Evolutionary conservation across 2,329 filamentous ascomycete genomes (phyloP).

Genomic region (Cladosporium sp.): DNA sequence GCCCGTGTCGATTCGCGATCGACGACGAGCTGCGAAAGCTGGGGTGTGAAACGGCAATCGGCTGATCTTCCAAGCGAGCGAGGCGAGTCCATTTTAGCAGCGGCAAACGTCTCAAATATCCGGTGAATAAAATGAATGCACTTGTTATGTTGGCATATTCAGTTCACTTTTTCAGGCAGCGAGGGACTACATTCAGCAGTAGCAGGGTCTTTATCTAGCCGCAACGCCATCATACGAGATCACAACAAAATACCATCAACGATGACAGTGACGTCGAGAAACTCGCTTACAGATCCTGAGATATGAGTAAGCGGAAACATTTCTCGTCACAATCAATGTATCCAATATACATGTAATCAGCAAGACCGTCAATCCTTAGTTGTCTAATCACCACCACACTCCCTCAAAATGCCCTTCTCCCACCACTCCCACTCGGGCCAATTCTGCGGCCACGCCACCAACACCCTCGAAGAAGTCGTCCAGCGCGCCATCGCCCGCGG

Average conservation of each 20-base stretch:
- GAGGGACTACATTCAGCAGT: no score
- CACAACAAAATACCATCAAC: not conserved
- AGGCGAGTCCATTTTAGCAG: not conserved
- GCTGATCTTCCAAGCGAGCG: not conserved
- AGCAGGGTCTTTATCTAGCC: no score
- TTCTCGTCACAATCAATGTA: no score
- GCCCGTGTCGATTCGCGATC: slow-evolving; percentile 9
- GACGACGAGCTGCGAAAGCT: slow-evolving; percentile 8
- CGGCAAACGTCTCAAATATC: not conserved
- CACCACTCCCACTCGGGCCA: slow-evolving; percentile 98
- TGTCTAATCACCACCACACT: no score
- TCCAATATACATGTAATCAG: no score
- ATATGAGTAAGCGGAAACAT: not conserved
- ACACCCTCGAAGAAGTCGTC: slow-evolving; percentile 81
- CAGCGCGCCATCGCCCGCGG: slow-evolving; percentile 73
- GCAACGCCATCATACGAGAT: no score
- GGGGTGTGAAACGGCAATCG: slow-evolving; percentile 9
- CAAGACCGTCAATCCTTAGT: no score
- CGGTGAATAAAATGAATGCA: not conserved
- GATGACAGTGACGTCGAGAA: not conserved
- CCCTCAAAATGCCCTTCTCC: slow-evolving; percentile 79
- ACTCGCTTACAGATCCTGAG: not conserved
- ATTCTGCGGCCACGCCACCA: slow-evolving; percentile 90
- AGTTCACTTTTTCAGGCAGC: no score
- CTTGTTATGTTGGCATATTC: not conserved